phyloP scores from a whole-genome alignment of 139 green algal genomes.

The Micractinium sp. region DNA sequence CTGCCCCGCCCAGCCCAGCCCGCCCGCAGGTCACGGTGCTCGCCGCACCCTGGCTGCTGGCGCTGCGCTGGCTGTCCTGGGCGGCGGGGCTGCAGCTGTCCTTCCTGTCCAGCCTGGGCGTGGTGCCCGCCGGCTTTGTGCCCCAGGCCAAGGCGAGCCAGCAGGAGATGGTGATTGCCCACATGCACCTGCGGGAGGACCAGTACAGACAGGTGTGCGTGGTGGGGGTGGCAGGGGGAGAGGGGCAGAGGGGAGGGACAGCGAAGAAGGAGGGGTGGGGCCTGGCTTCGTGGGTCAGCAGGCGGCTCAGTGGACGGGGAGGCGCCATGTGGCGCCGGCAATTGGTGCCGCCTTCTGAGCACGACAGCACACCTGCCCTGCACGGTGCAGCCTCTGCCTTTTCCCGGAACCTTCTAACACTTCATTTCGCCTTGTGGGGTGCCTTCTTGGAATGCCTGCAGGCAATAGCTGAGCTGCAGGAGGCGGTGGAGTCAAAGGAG shows the following conservation, averaged over 20 bases:
- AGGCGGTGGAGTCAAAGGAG: background rate
- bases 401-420: too few species aligned
- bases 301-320: too few species aligned
- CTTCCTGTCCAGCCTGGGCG: background rate
- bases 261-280: too few species aligned
- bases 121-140: background rate
- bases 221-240: too few species aligned
- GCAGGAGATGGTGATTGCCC: background rate
- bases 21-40: background rate
- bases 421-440: too few species aligned
- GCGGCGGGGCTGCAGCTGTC: background rate
- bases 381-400: background rate
- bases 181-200: conserved; percentile 9
- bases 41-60: background rate
- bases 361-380: too few species aligned
- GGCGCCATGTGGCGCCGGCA: too few species aligned
- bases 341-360: too few species aligned
- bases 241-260: too few species aligned
- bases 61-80: conserved; percentile 1
- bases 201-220: conserved; percentile 8
- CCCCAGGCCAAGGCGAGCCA: background rate
- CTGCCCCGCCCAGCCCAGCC: background rate
- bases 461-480: background rate
- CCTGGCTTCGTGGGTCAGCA: too few species aligned
- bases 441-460: background rate